Percentiles rank a stretch among this genome's conserved stretches.
Conservation (phyloP, 2,329 filamentous ascomycete genomes). For the Xylariaceae sp. region DNA sequence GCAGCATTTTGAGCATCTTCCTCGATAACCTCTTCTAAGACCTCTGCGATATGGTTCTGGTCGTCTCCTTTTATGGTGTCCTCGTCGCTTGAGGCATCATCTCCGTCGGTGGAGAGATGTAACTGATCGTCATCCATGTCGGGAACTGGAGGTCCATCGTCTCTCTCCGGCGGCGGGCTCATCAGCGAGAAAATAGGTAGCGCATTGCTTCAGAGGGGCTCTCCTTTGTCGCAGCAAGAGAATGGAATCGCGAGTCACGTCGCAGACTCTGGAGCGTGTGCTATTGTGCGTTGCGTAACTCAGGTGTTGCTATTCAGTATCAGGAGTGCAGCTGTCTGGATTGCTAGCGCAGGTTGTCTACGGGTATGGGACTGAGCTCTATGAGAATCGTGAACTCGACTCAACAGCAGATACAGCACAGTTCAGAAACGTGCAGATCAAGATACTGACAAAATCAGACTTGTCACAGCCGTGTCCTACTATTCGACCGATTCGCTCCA, state of each 20-base stretch:
- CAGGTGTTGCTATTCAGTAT: no score
- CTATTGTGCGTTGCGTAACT: no score
- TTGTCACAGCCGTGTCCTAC: no score
- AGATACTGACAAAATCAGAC: no score
- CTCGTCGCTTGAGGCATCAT: conserved; percentile 39
- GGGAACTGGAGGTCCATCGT: conserved; percentile 36
- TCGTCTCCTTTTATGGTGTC: conserved; percentile 39
- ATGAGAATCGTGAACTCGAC: no score
- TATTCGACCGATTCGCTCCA: neutral
- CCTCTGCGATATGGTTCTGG: conserved; percentile 34
- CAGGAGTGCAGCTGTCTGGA: no score
- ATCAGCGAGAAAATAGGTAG: conserved; percentile 25
- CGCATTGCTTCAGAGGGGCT: conserved; percentile 23
- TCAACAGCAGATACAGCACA: no score
- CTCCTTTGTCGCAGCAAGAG: no score
- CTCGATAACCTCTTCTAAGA: conserved; percentile 34
- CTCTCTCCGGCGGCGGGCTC: conserved; percentile 30
- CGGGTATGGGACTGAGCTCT: no score
- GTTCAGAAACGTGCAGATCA: no score
- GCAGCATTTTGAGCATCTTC: conserved; percentile 22
- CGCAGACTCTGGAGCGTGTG: neutral
- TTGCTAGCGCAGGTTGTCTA: no score
- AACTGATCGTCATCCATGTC: conserved; percentile 39
- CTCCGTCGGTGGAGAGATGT: conserved; percentile 40
- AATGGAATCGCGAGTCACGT: neutral